Base-by-base conservation (phyloP, 768 basidiomycete genomes). In the Rhodotorula babjevae region DNA sequence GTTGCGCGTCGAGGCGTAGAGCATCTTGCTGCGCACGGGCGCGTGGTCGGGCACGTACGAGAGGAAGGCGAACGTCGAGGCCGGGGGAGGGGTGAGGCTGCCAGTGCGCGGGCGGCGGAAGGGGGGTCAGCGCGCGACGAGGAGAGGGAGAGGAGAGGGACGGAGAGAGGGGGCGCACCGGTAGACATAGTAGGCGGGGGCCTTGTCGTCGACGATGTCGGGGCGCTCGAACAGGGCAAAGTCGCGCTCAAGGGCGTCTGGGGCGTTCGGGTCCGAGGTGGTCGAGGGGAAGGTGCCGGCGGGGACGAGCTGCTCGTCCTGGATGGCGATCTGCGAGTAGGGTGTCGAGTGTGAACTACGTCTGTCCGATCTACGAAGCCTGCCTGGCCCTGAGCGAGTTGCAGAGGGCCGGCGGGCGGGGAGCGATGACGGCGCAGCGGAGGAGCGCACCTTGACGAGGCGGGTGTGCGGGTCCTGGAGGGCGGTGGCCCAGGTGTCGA, bases 11-110 rank as follows among this genome's bases (percentile, higher is more conserved):
- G 92, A 89, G 31, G 92, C 91, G 80, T 93, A 93, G 47, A 94
- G 83, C 91, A 93, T 94, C 87, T 93, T 94, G 81, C 90, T 87
- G 78, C 90, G 85, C 71, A 93, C 86, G 81, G 85, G 88, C 40
- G 92, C 90, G 29, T 84, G 79, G 72, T 94, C 92, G 1, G 92
- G 92, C 12, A 93, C 90, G 79, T 91, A 94, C 78, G 83, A 88
- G 69, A 92, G 85, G 14, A 85, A 84, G 49, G 90, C 18, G 60
- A 68, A 66, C 21, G 66, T 40, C 16, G 67, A 49, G 23, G 52
- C 1, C n/a, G 66, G 66, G 1, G 66, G 42, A 1, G 67, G 42
- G 61, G 58, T 18, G 31, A 63, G 27, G 55, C 65, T 47, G 65
- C 31, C n/a, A n/a, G n/a, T n/a, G 27, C 55, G 0, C 23, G 50